Percentiles rank a stretch among this genome's conserved stretches.
Conservation (phyloP, 805 yeast species). For the Saccharomycopsis oosterbeekiorum region DNA sequence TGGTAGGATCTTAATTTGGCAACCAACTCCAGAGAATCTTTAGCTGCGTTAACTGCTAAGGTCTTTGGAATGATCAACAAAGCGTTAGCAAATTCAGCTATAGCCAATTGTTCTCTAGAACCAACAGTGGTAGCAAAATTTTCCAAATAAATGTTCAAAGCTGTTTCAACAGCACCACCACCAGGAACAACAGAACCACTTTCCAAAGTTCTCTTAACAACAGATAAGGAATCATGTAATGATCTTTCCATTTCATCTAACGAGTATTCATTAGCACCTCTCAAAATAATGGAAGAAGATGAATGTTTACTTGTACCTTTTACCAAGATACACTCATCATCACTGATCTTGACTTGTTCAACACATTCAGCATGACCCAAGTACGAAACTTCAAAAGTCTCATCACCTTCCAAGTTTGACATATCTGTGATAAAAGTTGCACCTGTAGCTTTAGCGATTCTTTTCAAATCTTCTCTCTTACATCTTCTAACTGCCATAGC, state of each 20-base stretch:
- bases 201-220: conserved; percentile 92
- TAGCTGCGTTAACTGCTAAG: conserved; percentile 93
- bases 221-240: conserved; percentile 85
- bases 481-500: conserved; percentile 96
- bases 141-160: conserved; percentile 87
- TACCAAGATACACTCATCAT: conserved; percentile 91
- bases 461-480: conserved; percentile 89
- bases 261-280: conserved; percentile 94
- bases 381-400: conserved; percentile 74
- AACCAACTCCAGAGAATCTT: conserved; percentile 88
- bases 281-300: conserved; percentile 79
- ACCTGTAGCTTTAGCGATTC: conserved; percentile 97
- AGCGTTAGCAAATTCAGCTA: conserved; percentile 93
- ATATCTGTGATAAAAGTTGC: conserved; percentile 80
- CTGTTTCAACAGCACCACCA: conserved; percentile 98
- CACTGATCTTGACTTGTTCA: conserved; percentile 80
- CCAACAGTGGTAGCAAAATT: conserved; percentile 97
- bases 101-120: conserved; percentile 94
- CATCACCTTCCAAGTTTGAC: conserved; percentile 94
- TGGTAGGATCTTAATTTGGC: conserved; percentile 95
- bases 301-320: conserved; percentile 89
- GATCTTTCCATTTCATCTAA: conserved; percentile 99
- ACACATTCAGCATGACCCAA: conserved; percentile 89
- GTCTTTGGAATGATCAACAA: conserved; percentile 91
- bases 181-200: conserved; percentile 95